These are phyloP conservation scores for Backusella parvicylindrica DNA, from an alignment of 192 early-diverging fungal genomes.

Conservation along the genomic window DNA sequence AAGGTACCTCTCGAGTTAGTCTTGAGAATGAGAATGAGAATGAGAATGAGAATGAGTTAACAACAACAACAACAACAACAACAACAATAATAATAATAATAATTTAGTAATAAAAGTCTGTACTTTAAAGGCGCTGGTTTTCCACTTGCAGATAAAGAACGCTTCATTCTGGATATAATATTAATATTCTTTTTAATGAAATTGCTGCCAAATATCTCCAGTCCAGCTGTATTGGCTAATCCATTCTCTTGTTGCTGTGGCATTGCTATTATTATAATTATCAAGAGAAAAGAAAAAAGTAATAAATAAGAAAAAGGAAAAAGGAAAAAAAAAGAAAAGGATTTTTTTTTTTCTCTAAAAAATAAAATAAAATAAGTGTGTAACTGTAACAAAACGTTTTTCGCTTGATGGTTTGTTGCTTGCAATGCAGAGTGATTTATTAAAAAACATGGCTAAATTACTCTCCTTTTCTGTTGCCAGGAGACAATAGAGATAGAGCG, in stretches of 20 bases:
- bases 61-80: background rate
- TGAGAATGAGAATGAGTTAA: background rate
- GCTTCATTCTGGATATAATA: constrained; percentile 9
- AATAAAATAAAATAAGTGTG: background rate
- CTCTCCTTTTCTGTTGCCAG: background rate
- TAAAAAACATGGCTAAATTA: background rate
- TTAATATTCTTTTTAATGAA: background rate
- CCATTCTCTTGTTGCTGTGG: background rate
- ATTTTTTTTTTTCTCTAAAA: background rate
- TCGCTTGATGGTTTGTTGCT: background rate
- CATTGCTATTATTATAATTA: too few relatives aligned
- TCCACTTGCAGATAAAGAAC: constrained; percentile 6
- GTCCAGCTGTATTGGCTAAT: background rate
- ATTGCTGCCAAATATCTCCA: constrained; percentile 1
- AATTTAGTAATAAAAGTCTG: background rate
- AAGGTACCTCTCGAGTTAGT: background rate
- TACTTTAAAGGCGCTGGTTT: constrained; percentile 21
- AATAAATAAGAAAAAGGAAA: background rate
- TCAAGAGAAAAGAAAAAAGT: background rate
- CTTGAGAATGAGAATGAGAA: background rate
- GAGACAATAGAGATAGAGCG: background rate
- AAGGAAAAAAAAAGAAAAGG: background rate
- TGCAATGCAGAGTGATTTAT: background rate
- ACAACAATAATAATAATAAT: background rate
- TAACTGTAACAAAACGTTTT: background rate